Evolutionary conservation across 73 alveolate genomes (phyloP).

Genomic region (Paramecium tetraurelia): DNA sequence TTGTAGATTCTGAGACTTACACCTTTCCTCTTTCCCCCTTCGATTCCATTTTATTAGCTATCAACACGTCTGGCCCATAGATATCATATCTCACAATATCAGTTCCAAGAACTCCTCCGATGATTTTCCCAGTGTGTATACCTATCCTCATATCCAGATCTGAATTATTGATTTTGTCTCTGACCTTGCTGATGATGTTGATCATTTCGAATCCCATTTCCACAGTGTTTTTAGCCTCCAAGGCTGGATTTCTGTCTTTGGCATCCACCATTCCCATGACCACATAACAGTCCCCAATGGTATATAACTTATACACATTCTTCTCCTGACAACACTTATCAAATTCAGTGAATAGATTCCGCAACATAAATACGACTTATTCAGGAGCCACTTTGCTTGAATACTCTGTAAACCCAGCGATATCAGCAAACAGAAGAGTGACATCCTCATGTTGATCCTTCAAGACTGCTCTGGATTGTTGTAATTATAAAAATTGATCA

Average conservation of each 20-base stretch:
- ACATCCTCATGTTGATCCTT: slow-evolving; percentile 54
- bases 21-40: slow-evolving; percentile 61
- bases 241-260: slow-evolving; percentile 55
- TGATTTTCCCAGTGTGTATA: slow-evolving; percentile 53
- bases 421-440: slow-evolving; percentile 57
- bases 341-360: slow-evolving; percentile 54
- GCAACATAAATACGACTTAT: slow-evolving; percentile 53
- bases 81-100: slow-evolving; percentile 64
- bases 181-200: slow-evolving; percentile 24
- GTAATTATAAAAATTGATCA: background rate
- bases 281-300: slow-evolving; percentile 63
- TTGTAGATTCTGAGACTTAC: slow-evolving; percentile 38
- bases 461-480: background rate
- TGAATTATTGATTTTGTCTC: slow-evolving; percentile 50
- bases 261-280: slow-evolving; percentile 64
- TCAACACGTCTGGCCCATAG: slow-evolving; percentile 60
- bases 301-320: slow-evolving; percentile 46
- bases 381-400: slow-evolving; percentile 53
- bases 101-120: slow-evolving; percentile 64
- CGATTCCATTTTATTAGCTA: slow-evolving; percentile 65
- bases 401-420: slow-evolving; percentile 63
- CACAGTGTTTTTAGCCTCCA: slow-evolving; percentile 52
- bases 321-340: slow-evolving; percentile 47
- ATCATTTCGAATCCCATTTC: slow-evolving; percentile 62
- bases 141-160: slow-evolving; percentile 64